Evolutionary conservation across 108 stramenopile genomes (phyloP).

Genomic region (Skeletonema marinoi): DNA sequence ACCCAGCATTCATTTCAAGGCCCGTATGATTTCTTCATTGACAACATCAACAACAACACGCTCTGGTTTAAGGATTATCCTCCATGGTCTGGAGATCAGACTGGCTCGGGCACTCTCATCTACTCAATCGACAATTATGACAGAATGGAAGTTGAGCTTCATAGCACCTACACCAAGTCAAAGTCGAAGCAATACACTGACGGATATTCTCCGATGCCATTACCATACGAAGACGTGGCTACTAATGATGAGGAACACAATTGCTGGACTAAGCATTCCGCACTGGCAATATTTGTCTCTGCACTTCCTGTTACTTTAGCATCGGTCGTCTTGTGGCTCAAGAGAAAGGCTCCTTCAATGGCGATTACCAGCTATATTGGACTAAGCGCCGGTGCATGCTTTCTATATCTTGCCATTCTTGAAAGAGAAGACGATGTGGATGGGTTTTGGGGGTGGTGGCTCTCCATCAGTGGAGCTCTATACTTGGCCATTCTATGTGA

Average conservation of each 20-base stretch:
- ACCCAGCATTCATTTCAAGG: constrained; percentile 2
- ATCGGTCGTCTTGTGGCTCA: constrained; percentile 14
- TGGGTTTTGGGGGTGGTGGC: constrained; percentile 12
- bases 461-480: constrained; percentile 6
- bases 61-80: constrained; percentile 33
- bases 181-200: background rate
- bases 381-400: background rate
- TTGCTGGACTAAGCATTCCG: constrained; percentile 10
- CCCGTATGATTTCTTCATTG: constrained; percentile 12
- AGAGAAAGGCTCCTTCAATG: constrained; percentile 22
- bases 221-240: too few relatives aligned
- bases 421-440: background rate
- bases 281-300: constrained; percentile 14
- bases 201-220: background rate
- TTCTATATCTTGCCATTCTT: background rate
- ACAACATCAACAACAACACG: background rate
- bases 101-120: constrained; percentile 7
- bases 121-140: constrained; percentile 17
- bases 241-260: background rate
- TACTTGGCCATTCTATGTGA: constrained; percentile 1
- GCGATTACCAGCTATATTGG: constrained; percentile 17
- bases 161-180: constrained; percentile 14
- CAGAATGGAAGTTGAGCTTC: constrained; percentile 22
- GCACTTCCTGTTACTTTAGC: constrained; percentile 7
- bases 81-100: constrained; percentile 1